phyloP scores from a whole-genome alignment of 164 flowering plant species.

The Dillenia turbinata region DNA sequence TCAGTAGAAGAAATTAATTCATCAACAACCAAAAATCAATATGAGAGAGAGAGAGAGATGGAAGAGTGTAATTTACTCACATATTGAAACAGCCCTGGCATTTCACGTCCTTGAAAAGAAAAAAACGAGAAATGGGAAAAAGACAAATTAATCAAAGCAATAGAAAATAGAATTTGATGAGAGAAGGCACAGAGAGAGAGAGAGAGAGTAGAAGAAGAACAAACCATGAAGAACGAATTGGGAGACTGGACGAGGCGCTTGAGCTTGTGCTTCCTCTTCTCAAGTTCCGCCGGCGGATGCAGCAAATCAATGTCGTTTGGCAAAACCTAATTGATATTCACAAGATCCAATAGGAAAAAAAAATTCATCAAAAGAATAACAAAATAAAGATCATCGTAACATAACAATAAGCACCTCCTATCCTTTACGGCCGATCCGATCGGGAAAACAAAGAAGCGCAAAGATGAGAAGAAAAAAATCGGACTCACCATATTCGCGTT shows the following conservation, averaged over 20 bases:
- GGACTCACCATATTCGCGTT: conserved; percentile 8
- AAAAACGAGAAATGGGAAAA: neutral
- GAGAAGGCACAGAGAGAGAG: no score
- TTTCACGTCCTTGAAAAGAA: conserved; percentile 37
- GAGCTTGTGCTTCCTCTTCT: conserved; percentile 60
- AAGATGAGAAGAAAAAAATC: neutral
- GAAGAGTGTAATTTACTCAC: conserved; percentile 19
- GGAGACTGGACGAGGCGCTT: conserved; percentile 56
- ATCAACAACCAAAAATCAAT: neutral
- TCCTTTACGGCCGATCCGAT: no score
- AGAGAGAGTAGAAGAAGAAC: no score
- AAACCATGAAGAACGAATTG: conserved; percentile 53
- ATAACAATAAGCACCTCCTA: neutral
- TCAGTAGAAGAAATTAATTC: neutral
- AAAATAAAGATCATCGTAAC: neutral
- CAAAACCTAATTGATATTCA: conserved; percentile 27
- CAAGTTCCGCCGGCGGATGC: conserved; percentile 54
- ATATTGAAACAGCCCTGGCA: conserved; percentile 61
- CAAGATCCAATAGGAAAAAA: neutral
- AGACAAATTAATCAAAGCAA: no score
- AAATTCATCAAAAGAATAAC: neutral
- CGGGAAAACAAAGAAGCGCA: neutral
- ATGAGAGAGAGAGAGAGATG: neutral
- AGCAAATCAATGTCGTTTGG: conserved; percentile 54
- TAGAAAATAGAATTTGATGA: no score